phyloP scores from a whole-genome alignment of 139 green algal genomes.

The Ettlia oleoabundans region DNA sequence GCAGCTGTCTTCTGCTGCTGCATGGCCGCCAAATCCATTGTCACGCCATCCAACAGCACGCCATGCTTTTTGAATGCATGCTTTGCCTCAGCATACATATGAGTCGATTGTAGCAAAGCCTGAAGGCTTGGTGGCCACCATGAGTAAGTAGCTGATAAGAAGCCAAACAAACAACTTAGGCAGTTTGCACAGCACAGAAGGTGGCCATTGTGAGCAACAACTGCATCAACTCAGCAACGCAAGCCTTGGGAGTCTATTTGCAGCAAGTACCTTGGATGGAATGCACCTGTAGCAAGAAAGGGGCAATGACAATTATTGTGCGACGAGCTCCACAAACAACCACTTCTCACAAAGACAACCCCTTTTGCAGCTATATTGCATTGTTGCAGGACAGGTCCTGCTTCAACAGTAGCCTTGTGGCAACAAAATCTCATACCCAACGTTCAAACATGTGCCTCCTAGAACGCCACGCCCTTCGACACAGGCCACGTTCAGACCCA shows the following conservation, averaged over 20 bases:
- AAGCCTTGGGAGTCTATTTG: too few species aligned
- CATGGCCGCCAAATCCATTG: constrained; percentile 87
- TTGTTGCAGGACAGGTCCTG: too few species aligned
- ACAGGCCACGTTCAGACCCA: constrained; percentile 95
- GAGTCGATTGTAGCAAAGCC: constrained; percentile 94
- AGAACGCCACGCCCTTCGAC: constrained; percentile 93
- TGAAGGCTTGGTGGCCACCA: too few species aligned
- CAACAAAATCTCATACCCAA: too few species aligned
- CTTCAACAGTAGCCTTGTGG: too few species aligned
- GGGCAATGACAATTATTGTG: background rate
- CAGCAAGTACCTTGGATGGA: constrained; percentile 31
- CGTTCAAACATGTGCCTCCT: constrained; percentile 98
- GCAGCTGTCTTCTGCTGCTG: constrained; percentile 93
- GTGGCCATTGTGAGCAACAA: too few species aligned
- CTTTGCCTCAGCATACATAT: constrained; percentile 94
- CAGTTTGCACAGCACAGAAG: too few species aligned
- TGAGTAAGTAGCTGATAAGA: too few species aligned
- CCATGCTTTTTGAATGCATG: constrained; percentile 81
- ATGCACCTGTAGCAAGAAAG: constrained; percentile 14
- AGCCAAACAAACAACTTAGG: too few species aligned
- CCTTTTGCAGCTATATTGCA: constrained; percentile 51
- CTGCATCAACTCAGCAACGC: background rate
- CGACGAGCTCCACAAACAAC: background rate
- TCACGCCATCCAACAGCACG: constrained; percentile 74
- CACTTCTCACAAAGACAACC: background rate